Conservation (phyloP, 2,329 filamentous ascomycete species). For the Stachybotrys echinatus region DNA sequence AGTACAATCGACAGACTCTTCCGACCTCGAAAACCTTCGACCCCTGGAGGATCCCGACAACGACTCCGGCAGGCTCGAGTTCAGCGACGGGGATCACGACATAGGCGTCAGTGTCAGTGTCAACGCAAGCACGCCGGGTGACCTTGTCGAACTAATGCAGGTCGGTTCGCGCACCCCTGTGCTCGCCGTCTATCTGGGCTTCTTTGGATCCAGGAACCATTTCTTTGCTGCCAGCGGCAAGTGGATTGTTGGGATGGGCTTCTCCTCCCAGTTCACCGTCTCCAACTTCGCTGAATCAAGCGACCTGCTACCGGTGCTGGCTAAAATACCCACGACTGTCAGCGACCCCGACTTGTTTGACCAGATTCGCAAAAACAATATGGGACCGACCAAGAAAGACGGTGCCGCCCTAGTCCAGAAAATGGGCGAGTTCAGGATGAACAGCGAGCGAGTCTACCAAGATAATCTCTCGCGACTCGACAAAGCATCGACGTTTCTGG, state of each 20-base stretch:
- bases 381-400: conserved; percentile 38
- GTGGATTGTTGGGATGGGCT: conserved; percentile 36
- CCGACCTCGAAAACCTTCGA: conserved; percentile 13
- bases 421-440: conserved; percentile 40
- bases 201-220: conserved; percentile 44
- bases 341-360: conserved; percentile 23
- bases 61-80: not conserved
- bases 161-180: conserved; percentile 37
- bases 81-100: not conserved
- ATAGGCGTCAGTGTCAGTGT: not conserved
- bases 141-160: conserved; percentile 44
- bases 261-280: conserved; percentile 44
- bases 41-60: not conserved
- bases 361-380: conserved; percentile 21
- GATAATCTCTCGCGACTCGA: conserved; percentile 42
- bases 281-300: conserved; percentile 35
- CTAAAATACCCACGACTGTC: conserved; percentile 18
- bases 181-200: conserved; percentile 49
- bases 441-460: conserved; percentile 41
- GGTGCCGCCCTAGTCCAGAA: conserved; percentile 38
- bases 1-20: conserved; percentile 25
- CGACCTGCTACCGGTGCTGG: conserved; percentile 35
- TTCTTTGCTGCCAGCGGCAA: conserved; percentile 49
- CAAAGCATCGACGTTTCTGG: conserved; percentile 35
- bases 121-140: conserved; percentile 24